Conservation (phyloP, 352 stramenopile genomes). For the Aphanomyces invadans region DNA sequence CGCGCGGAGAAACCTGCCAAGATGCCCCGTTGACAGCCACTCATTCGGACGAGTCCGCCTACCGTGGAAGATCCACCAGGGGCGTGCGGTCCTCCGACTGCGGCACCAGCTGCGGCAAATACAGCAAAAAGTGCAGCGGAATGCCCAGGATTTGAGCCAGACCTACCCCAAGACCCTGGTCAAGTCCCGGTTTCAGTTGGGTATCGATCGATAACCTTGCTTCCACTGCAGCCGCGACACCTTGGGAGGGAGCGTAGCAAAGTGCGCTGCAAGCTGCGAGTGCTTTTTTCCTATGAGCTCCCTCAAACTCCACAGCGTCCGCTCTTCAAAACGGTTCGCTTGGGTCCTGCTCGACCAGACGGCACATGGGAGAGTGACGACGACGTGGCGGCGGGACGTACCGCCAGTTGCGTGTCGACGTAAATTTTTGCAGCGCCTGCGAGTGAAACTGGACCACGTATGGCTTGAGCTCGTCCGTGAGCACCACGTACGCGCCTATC, state of each 20-base stretch:
- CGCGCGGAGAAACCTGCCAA: neutral
- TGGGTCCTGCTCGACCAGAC: constrained; percentile 37
- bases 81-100: neutral
- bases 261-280: constrained; percentile 42
- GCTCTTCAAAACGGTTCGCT: constrained; percentile 50
- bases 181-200: neutral
- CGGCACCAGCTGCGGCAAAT: constrained; percentile 15
- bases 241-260: constrained; percentile 32
- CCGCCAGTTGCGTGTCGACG: constrained; percentile 35
- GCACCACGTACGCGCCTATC: constrained; percentile 53
- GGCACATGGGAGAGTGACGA: too few relatives aligned
- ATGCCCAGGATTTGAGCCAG: constrained; percentile 16
- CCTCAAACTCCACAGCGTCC: constrained; percentile 69
- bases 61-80: neutral
- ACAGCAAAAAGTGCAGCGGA: constrained; percentile 18
- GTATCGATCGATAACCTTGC: constrained; percentile 30
- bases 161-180: neutral
- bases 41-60: too few relatives aligned
- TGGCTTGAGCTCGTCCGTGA: constrained; percentile 75
- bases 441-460: constrained; percentile 90
- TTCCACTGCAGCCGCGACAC: constrained; percentile 64
- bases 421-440: constrained; percentile 64
- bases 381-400: too few relatives aligned
- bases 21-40: neutral
- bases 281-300: constrained; percentile 80